Percentiles rank a stretch among this genome's conserved stretches.
These are phyloP conservation scores for Eleusine coracana DNA, from an alignment of 176 grass and related monocot species.

Conservation along the genomic window DNA sequence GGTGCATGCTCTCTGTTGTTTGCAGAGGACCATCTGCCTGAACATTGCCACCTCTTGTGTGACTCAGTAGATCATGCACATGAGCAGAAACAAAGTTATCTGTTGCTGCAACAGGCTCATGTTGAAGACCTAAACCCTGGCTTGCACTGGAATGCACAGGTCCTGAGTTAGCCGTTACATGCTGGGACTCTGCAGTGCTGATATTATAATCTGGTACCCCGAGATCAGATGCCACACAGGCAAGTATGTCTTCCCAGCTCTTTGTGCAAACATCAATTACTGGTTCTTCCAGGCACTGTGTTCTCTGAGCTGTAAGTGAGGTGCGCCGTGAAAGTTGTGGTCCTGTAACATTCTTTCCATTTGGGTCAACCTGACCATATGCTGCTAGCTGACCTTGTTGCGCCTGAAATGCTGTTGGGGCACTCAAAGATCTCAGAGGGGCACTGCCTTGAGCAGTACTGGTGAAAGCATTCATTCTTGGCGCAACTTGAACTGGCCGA, in stretches of 20 bases:
- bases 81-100: slow-evolving; percentile 14
- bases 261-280: slow-evolving; percentile 55
- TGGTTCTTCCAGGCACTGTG: slow-evolving; percentile 29
- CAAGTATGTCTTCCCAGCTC: slow-evolving; percentile 92
- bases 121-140: slow-evolving; percentile 22
- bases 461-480: slow-evolving; percentile 27
- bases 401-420: slow-evolving; percentile 37
- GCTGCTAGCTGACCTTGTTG: slow-evolving; percentile 39
- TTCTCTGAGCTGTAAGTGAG: slow-evolving; percentile 35
- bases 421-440: slow-evolving; percentile 59
- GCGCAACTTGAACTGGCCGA: slow-evolving; percentile 39
- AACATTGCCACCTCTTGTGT: slow-evolving; percentile 23
- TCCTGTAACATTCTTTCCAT: slow-evolving; percentile 31
- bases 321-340: slow-evolving; percentile 34
- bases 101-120: slow-evolving; percentile 16
- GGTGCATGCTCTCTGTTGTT: slow-evolving; percentile 4
- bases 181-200: slow-evolving; percentile 18
- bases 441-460: slow-evolving; percentile 36
- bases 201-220: slow-evolving; percentile 47
- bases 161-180: slow-evolving; percentile 25
- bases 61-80: slow-evolving; percentile 24
- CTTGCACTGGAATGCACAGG: slow-evolving; percentile 24
- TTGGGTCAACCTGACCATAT: slow-evolving; percentile 25
- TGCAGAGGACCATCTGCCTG: slow-evolving; percentile 3
- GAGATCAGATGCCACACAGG: slow-evolving; percentile 67